These are phyloP conservation scores for Trichoderma afroharzianum DNA, from an alignment of 2,329 filamentous ascomycete species.

Conservation along the genomic window DNA sequence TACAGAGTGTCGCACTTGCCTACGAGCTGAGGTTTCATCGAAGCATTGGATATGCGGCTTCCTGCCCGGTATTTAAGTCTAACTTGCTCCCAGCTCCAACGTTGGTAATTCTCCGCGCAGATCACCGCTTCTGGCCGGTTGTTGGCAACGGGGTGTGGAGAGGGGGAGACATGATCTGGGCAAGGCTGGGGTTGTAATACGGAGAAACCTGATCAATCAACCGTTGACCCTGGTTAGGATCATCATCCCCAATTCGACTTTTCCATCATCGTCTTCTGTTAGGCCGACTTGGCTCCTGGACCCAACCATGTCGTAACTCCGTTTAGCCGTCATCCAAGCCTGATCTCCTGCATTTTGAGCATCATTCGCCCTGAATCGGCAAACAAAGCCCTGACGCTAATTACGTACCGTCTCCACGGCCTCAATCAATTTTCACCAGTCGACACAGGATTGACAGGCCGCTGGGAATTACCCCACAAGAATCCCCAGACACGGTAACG, in stretches of 20 bases:
- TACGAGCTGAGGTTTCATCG: constrained; percentile 10
- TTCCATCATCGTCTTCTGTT: background rate
- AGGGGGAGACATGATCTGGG: background rate
- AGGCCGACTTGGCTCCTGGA: background rate
- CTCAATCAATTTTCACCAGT: background rate
- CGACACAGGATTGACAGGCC: background rate
- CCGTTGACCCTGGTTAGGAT: background rate
- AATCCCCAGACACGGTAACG: constrained; percentile 5
- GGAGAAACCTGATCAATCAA: background rate
- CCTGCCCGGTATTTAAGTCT: constrained; percentile 5
- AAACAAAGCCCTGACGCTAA: background rate
- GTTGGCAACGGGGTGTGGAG: background rate
- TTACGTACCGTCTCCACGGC: constrained; percentile 5
- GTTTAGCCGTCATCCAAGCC: background rate
- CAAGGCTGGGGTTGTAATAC: constrained; percentile 10
- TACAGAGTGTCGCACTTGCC: background rate
- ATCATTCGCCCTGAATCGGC: background rate
- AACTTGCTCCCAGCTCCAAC: background rate
- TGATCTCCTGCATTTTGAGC: background rate
- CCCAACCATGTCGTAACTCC: background rate
- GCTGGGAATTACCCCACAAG: constrained; percentile 10
- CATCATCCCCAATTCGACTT: background rate
- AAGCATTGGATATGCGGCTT: background rate
- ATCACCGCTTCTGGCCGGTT: background rate
- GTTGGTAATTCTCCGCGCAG: constrained; percentile 7